A percentile compares a stretch with the other conserved stretches of the same genome.
These are phyloP conservation scores for Acidomyces sp. DNA, from an alignment of 495 filamentous ascomycete species.

Conservation along the genomic window DNA sequence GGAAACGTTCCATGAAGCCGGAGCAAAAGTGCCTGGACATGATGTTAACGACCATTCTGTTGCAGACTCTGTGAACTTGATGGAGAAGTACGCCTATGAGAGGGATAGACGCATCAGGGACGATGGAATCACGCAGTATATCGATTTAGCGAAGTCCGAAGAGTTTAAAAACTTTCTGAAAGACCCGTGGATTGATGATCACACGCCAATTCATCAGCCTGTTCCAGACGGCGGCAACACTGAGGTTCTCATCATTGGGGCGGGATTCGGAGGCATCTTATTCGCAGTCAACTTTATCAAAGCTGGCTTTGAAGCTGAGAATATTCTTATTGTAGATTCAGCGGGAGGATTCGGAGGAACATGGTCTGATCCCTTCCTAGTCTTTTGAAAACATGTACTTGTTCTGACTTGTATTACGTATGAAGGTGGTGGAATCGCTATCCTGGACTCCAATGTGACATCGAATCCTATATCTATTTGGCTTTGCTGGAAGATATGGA, in stretches of 20 bases:
- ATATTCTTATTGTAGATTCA: conserved; percentile 38
- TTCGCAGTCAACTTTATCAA: conserved; percentile 39
- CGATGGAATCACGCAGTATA: conserved; percentile 33
- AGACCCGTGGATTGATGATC: conserved; percentile 31
- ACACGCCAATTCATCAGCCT: conserved; percentile 6
- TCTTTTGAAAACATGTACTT: not conserved
- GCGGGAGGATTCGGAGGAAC: conserved; percentile 41
- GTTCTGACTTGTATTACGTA: conserved; percentile 17
- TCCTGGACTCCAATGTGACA: conserved; percentile 38
- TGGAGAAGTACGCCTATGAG: conserved; percentile 34
- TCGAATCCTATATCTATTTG: conserved; percentile 41
- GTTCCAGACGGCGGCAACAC: conserved; percentile 1
- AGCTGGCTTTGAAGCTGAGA: conserved; percentile 30
- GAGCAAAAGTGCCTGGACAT: conserved; percentile 6
- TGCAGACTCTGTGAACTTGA: conserved; percentile 6
- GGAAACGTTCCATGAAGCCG: not conserved
- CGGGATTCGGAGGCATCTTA: conserved; percentile 38
- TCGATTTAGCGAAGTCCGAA: conserved; percentile 23
- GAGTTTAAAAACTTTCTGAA: conserved; percentile 25
- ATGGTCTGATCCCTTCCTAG: too few relatives aligned
- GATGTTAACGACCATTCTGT: not conserved
- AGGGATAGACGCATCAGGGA: conserved; percentile 35
- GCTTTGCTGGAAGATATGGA: conserved; percentile 49
- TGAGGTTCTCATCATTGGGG: conserved; percentile 30
- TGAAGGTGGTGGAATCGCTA: conserved; percentile 44